phyloP scores from a whole-genome alignment of 768 basidiomycete species.

The Tulasnella calospora region DNA sequence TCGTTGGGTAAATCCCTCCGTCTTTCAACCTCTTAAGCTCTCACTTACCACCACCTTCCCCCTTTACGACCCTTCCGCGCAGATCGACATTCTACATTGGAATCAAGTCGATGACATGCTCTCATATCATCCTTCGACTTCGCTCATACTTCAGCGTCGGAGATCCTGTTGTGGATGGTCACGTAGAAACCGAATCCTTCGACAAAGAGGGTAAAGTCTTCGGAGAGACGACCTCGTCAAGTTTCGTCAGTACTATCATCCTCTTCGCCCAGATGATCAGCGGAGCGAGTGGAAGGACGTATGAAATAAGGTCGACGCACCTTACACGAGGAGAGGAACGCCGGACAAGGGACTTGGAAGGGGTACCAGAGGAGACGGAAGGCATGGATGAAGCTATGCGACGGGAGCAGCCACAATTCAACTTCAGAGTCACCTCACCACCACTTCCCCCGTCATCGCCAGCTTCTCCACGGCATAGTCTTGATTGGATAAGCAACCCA shows the following conservation, averaged over 20 bases:
- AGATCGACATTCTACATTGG: not conserved
- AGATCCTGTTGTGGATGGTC: not conserved
- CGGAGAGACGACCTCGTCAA: not conserved
- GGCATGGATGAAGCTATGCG: not conserved
- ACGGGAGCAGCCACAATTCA: not conserved
- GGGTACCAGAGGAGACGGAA: too few species aligned
- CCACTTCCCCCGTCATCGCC: not conserved
- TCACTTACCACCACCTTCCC: not conserved
- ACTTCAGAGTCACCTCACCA: not conserved
- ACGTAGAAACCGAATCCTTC: not conserved
- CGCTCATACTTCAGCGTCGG: slow-evolving; percentile 1
- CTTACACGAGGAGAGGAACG: not conserved
- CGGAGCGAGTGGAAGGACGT: not conserved
- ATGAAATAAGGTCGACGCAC: not conserved
- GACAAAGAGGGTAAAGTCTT: not conserved
- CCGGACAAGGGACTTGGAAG: not conserved
- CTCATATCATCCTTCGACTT: slow-evolving; percentile 16
- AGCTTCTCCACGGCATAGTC: not conserved
- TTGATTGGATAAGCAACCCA: not conserved
- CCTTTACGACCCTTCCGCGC: not conserved
- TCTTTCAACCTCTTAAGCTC: not conserved
- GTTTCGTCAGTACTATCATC: not conserved
- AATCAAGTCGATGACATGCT: slow-evolving; percentile 9
- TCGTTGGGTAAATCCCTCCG: not conserved
- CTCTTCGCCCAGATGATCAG: not conserved